Evolutionary conservation across 139 green algal genomes (phyloP).

Genomic region (Chlamydomonas incerta): DNA sequence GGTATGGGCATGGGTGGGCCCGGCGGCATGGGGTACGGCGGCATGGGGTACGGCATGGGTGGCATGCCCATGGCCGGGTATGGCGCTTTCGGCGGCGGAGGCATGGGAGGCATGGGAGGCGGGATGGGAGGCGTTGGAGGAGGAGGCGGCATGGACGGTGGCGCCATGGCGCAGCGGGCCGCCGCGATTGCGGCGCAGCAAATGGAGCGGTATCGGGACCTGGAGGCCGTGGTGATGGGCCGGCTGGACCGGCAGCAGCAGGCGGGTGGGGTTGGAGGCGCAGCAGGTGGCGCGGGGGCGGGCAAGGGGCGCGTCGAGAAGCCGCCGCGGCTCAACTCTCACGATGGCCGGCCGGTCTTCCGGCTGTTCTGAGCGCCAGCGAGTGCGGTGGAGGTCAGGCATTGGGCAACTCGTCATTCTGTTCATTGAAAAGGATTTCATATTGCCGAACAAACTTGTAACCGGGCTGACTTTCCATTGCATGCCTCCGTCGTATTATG

Average conservation of each 20-base stretch:
- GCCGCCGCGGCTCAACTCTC: neutral
- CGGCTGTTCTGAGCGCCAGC: constrained; percentile 2
- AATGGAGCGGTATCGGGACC: neutral
- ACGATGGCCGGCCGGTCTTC: constrained; percentile 11
- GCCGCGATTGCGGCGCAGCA: neutral
- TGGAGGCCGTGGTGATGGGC: neutral
- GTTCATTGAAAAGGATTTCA: too few species aligned
- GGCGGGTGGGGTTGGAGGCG: too few species aligned
- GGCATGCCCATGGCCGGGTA: neutral
- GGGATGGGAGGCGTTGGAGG: neutral
- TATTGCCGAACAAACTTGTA: too few species aligned
- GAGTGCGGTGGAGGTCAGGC: too few species aligned
- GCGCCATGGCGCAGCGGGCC: constrained; percentile 2
- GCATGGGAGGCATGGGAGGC: neutral
- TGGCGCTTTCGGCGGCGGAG: neutral
- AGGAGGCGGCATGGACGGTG: neutral
- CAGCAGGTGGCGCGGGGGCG: too few species aligned
- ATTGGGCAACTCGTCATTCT: too few species aligned
- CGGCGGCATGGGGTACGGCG: too few species aligned
- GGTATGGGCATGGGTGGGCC: too few species aligned
- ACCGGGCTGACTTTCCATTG: too few species aligned
- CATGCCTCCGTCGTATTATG: too few species aligned
- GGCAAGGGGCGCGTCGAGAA: neutral
- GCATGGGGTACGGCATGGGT: neutral
- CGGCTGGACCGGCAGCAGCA: constrained; percentile 13